Conservation (phyloP, 2,329 filamentous ascomycete species). For the Bertia moriformis region DNA sequence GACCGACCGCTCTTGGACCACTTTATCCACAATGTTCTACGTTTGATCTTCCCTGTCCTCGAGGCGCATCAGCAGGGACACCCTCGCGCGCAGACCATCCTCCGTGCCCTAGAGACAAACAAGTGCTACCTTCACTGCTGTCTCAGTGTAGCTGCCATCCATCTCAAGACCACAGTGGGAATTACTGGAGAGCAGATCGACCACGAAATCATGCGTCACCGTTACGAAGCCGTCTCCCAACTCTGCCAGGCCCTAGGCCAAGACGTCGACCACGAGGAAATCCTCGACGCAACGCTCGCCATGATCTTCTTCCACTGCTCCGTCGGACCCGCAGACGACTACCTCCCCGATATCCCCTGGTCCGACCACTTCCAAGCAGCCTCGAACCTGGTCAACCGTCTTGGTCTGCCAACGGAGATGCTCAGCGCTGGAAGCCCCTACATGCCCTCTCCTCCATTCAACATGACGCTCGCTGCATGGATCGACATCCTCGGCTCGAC, state of each 20-base stretch:
- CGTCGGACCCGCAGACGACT: slow-evolving; percentile 73
- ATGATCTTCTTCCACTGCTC: slow-evolving; percentile 96
- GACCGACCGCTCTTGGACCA: slow-evolving; percentile 80
- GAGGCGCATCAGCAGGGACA: slow-evolving; percentile 80
- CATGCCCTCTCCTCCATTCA: slow-evolving; percentile 66
- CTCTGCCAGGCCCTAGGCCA: slow-evolving; percentile 68
- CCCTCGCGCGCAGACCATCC: slow-evolving; percentile 65
- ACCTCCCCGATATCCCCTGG: slow-evolving; percentile 84
- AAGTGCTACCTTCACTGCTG: slow-evolving; percentile 91
- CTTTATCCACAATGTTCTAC: slow-evolving; percentile 77
- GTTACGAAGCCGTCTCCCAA: slow-evolving; percentile 73
- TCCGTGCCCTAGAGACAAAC: slow-evolving; percentile 80
- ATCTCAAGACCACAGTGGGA: slow-evolving; percentile 63
- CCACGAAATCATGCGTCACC: slow-evolving; percentile 80
- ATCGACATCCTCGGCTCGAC: slow-evolving; percentile 93
- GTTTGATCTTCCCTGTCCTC: slow-evolving; percentile 79
- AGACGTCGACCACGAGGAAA: slow-evolving; percentile 72
- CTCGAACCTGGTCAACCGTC: slow-evolving; percentile 69
- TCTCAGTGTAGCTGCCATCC: slow-evolving; percentile 80
- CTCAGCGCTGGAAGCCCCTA: slow-evolving; percentile 43
- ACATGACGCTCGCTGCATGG: slow-evolving; percentile 88
- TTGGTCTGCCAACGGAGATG: slow-evolving; percentile 61
- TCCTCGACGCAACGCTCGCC: slow-evolving; percentile 79
- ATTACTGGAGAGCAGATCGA: slow-evolving; percentile 45
- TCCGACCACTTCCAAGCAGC: slow-evolving; percentile 92